Evolutionary conservation across 1,284 basidiomycete genomes (phyloP), one percentile per base, ranked within the genome.

Genomic region (Leccinum ponderosum): DNA sequence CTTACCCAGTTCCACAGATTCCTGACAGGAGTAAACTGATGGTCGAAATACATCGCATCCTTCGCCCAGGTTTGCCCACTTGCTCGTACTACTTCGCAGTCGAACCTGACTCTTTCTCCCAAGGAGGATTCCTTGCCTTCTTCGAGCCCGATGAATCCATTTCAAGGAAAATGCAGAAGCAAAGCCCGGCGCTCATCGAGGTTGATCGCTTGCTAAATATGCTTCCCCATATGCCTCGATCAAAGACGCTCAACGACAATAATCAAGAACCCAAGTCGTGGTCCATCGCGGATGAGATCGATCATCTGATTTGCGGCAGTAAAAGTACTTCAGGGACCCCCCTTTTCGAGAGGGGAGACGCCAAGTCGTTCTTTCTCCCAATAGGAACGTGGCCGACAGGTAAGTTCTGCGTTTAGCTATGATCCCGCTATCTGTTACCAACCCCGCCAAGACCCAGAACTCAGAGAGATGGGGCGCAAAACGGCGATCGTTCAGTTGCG

Each of bases 371-470:
- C 22, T 59, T 27, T 12, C 57, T 61, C 20, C 59, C 59, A 14
- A 60, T 60, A 15, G 57, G 59, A 27, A 60, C 59, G 9, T 61
- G 59, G 59, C 59, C 59, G 17, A 14, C 52, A 53, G 42, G 59
- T 48, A 44, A 47, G 51, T 35, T 11, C 25, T n/a, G 11, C 57
- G 31, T 33, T 35, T n/a, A 25, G 17, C 20, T 35, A 6, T 25
- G 33, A 15, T 53, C 20, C 5, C 6, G 9, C 15, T 51, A n/a
- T 29, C 3, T 29, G 14, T 25, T 37, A 7, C 6, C 3, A 56
- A 35, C 20, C 12, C 8, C 11, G 14, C 11, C 14, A 42, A 58
- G 59, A 61, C 17, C 57, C 57, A 17, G 51, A 37, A 15, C 52
- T 53, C 22, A 61, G 48, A 17, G 59, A 61, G 37, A 39, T 61